These are phyloP conservation scores for Cantharellus cinnabarinus DNA, from an alignment of 768 basidiomycete genomes.

Conservation along the genomic window DNA sequence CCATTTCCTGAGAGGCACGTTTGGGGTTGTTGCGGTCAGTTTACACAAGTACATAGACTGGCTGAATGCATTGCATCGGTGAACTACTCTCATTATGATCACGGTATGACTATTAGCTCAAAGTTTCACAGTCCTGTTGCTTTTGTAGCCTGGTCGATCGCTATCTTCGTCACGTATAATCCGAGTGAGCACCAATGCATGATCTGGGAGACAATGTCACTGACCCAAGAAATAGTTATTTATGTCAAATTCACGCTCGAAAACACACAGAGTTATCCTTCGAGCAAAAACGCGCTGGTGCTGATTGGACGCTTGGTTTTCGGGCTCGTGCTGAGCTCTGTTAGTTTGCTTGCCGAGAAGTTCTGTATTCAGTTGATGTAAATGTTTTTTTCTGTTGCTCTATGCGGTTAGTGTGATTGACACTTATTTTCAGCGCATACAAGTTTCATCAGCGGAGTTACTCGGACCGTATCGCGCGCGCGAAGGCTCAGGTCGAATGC, in stretches of 20 bases:
- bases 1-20: conserved; percentile 19
- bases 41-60: conserved; percentile 64
- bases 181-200: not conserved
- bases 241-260: not conserved
- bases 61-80: conserved; percentile 45
- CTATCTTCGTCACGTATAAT: conserved; percentile 35
- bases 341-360: conserved; percentile 62
- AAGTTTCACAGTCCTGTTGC: conserved; percentile 30
- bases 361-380: conserved; percentile 65
- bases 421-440: conserved; percentile 10
- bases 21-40: conserved; percentile 56
- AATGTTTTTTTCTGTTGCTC: not conserved
- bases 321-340: conserved; percentile 45
- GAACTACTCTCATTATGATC: conserved; percentile 6
- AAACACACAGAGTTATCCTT: conserved; percentile 11
- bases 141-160: conserved; percentile 38
- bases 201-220: not conserved
- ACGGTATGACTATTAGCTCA: not conserved
- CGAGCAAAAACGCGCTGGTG: conserved; percentile 20
- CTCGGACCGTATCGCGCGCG: conserved; percentile 62
- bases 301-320: conserved; percentile 51
- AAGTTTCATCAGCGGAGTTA: conserved; percentile 27
- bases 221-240: not conserved
- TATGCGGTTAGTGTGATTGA: too few relatives aligned
- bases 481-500: conserved; percentile 54